A percentile compares a stretch with the other conserved stretches of the same genome.
phyloP scores from a whole-genome alignment of 345 rosid genomes.

The Populus davidiana region DNA sequence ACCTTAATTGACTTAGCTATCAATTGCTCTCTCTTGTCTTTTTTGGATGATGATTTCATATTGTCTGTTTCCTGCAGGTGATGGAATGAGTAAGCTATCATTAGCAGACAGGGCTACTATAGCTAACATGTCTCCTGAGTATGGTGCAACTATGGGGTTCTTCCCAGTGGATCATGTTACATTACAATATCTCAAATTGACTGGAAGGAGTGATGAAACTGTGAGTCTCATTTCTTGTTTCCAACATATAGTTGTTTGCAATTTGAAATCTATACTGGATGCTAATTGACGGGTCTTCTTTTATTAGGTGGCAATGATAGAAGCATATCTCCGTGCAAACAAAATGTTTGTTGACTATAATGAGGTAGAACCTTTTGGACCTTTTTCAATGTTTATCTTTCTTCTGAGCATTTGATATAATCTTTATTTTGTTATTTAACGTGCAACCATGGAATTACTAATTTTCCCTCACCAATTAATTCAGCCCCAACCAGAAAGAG shows the following conservation, averaged over 20 bases:
- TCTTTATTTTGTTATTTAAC: constrained; percentile 6
- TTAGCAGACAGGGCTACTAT: constrained; percentile 35
- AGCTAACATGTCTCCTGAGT: constrained; percentile 36
- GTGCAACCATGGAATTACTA: background rate
- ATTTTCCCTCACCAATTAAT: background rate
- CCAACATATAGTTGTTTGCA: background rate
- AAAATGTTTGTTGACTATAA: constrained; percentile 89
- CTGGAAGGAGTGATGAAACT: constrained; percentile 31
- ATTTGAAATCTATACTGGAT: background rate
- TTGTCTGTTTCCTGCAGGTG: constrained; percentile 14
- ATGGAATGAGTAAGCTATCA: constrained; percentile 28
- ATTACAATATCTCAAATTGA: constrained; percentile 28
- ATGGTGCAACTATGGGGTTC: constrained; percentile 38
- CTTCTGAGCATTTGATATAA: background rate
- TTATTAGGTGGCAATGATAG: constrained; percentile 76
- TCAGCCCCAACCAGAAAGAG: constrained; percentile 81
- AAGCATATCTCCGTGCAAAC: constrained; percentile 92
- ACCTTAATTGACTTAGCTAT: background rate
- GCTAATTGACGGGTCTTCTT: background rate
- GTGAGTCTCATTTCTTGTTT: constrained; percentile 5
- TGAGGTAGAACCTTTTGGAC: constrained; percentile 49
- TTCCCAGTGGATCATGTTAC: constrained; percentile 38
- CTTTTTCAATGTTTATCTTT: background rate
- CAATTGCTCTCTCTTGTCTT: too few species aligned
- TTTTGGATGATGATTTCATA: background rate